phyloP scores from a whole-genome alignment of 2,329 filamentous ascomycete species.

The Exserohilum rostratum region DNA sequence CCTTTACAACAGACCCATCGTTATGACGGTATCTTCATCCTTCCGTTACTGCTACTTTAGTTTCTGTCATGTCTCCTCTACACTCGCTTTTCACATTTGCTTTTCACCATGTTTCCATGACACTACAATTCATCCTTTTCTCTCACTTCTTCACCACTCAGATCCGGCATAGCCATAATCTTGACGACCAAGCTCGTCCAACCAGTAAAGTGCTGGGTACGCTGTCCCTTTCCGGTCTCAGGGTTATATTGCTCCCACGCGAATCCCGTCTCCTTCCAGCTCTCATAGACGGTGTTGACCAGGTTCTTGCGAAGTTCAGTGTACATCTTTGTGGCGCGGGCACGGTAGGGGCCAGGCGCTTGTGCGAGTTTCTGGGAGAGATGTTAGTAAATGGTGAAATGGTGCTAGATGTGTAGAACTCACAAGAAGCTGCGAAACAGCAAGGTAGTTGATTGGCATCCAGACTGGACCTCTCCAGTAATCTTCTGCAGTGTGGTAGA shows the following conservation, averaged over 20 bases:
- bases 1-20: no score
- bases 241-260: slow-evolving; percentile 99
- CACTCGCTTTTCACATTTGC: no score
- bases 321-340: slow-evolving; percentile 75
- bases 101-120: no score
- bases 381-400: slow-evolving; percentile 1
- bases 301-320: slow-evolving; percentile 78
- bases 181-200: slow-evolving; percentile 99
- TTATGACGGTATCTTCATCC: no score
- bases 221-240: slow-evolving; percentile 88
- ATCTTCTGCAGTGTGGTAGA: slow-evolving; percentile 91
- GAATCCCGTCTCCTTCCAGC: slow-evolving; percentile 91
- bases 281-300: slow-evolving; percentile 84
- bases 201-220: slow-evolving; percentile 96
- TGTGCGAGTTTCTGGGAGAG: slow-evolving; percentile 67
- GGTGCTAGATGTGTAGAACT: slow-evolving; percentile 5
- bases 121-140: slow-evolving; percentile 41
- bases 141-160: slow-evolving; percentile 43
- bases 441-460: slow-evolving; percentile 97
- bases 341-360: slow-evolving; percentile 68
- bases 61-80: background rate
- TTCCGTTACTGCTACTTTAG: no score
- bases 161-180: slow-evolving; percentile 91
- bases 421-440: slow-evolving; percentile 75
- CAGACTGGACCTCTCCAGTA: slow-evolving; percentile 97